Conservation (phyloP, 2,329 filamentous ascomycete genomes). For the Colletotrichum trifolii region DNA sequence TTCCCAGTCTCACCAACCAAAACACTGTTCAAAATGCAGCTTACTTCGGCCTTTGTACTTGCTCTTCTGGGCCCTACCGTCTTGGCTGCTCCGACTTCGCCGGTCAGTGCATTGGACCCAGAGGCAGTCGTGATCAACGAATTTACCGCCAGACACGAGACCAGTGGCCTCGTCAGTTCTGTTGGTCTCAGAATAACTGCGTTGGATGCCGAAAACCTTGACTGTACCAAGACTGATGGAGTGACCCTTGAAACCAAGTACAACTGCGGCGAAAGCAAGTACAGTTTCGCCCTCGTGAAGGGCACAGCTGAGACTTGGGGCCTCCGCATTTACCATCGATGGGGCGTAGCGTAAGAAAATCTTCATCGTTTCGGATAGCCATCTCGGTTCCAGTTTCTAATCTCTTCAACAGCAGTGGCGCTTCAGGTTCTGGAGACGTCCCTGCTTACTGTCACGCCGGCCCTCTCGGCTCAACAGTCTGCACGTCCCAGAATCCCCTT, state of each 20-base stretch:
- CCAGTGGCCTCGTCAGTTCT: not conserved
- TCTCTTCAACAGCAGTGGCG: slow-evolving; percentile 1
- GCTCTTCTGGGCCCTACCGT: not conserved
- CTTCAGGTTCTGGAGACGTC: slow-evolving; percentile 11
- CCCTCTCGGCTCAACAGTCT: slow-evolving; percentile 2
- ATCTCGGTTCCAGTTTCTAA: not conserved
- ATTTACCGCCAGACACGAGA: slow-evolving; percentile 13
- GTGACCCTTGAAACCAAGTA: slow-evolving; percentile 15
- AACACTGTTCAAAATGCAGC: not conserved
- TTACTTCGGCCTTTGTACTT: not conserved
- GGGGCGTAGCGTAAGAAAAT: slow-evolving; percentile 7
- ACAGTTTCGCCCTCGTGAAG: slow-evolving; percentile 20
- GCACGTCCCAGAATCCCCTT: slow-evolving; percentile 1
- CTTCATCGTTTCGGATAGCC: not conserved
- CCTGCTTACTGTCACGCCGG: slow-evolving; percentile 12
- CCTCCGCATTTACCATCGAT: slow-evolving; percentile 7
- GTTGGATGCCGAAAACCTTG: slow-evolving; percentile 3
- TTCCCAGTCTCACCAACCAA: not conserved
- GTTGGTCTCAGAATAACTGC: slow-evolving; percentile 14
- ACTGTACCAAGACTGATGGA: slow-evolving; percentile 1
- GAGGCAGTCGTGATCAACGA: slow-evolving; percentile 15
- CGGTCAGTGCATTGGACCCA: not conserved
- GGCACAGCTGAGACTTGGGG: slow-evolving; percentile 7
- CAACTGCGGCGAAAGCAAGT: slow-evolving; percentile 24
- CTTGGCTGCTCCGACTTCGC: not conserved